These are phyloP conservation scores for Asterella californica DNA, from an alignment of 225 moss, liverwort and hornwort species.

Conservation along the genomic window DNA sequence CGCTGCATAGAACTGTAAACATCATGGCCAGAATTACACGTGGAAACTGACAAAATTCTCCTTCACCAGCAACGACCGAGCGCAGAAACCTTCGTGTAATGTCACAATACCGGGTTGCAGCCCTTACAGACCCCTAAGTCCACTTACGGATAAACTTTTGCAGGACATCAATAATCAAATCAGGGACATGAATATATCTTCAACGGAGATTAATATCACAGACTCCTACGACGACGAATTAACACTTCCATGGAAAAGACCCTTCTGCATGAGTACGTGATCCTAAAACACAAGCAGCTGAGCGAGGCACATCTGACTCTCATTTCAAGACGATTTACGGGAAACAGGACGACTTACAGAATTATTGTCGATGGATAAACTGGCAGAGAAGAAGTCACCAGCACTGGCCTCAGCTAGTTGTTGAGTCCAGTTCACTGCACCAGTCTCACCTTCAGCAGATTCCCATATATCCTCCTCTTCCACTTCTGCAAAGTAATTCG, in stretches of 20 bases:
- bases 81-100: background rate
- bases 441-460: conserved; percentile 27
- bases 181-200: background rate
- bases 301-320: background rate
- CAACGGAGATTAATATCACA: background rate
- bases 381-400: conserved; percentile 21
- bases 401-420: conserved; percentile 18
- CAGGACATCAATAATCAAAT: background rate
- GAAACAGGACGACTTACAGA: conserved; percentile 24
- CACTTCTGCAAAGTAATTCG: conserved; percentile 14
- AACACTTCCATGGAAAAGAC: background rate
- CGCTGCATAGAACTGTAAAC: background rate
- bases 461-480: conserved; percentile 41
- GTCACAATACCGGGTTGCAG: background rate
- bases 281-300: background rate
- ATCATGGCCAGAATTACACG: background rate
- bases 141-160: background rate
- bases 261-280: background rate
- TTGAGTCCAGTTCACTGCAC: conserved; percentile 32
- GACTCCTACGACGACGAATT: background rate
- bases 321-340: background rate
- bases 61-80: background rate
- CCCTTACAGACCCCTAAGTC: background rate
- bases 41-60: background rate
- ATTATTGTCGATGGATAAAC: background rate